phyloP scores from a whole-genome alignment of 2,329 filamentous ascomycete genomes.

The Penicillium sp. region DNA sequence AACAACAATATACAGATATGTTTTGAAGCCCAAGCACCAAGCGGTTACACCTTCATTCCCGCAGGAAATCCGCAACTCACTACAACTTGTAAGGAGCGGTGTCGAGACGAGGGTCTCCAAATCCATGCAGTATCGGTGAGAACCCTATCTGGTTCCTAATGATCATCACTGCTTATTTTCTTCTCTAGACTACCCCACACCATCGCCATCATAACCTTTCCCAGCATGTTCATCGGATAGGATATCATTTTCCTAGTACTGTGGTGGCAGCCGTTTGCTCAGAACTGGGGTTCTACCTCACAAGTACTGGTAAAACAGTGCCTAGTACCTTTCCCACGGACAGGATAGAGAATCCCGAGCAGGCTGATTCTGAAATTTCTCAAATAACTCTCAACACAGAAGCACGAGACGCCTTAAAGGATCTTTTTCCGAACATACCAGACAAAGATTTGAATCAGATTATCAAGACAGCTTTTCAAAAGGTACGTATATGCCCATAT shows the following conservation, averaged over 20 bases:
- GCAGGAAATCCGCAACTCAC: constrained; percentile 61
- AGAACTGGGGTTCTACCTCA: constrained; percentile 48
- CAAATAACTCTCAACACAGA: constrained; percentile 55
- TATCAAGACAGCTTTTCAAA: constrained; percentile 60
- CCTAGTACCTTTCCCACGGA: constrained; percentile 33
- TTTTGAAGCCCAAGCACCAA: constrained; percentile 55
- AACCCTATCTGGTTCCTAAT: constrained; percentile 21
- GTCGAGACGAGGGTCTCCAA: constrained; percentile 54
- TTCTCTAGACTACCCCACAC: constrained; percentile 50
- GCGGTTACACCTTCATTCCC: constrained; percentile 62
- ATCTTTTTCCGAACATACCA: constrained; percentile 64
- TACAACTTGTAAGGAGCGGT: constrained; percentile 60
- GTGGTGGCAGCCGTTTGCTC: constrained; percentile 59
- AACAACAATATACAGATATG: constrained; percentile 50
- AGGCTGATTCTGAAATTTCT: constrained; percentile 34
- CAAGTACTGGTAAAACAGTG: constrained; percentile 49
- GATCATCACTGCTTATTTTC: constrained; percentile 18
- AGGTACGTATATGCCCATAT: constrained; percentile 42
- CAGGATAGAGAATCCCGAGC: constrained; percentile 25
- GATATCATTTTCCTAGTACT: constrained; percentile 62
- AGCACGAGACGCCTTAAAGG: constrained; percentile 58
- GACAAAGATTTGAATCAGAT: constrained; percentile 58
- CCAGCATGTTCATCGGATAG: constrained; percentile 61
- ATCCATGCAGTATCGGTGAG: constrained; percentile 63
- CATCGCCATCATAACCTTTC: constrained; percentile 54